A percentile compares a stretch with the other conserved stretches of the same genome.
Conservation (phyloP, 192 early-diverging fungal species). For the Kappamyces sp. region DNA sequence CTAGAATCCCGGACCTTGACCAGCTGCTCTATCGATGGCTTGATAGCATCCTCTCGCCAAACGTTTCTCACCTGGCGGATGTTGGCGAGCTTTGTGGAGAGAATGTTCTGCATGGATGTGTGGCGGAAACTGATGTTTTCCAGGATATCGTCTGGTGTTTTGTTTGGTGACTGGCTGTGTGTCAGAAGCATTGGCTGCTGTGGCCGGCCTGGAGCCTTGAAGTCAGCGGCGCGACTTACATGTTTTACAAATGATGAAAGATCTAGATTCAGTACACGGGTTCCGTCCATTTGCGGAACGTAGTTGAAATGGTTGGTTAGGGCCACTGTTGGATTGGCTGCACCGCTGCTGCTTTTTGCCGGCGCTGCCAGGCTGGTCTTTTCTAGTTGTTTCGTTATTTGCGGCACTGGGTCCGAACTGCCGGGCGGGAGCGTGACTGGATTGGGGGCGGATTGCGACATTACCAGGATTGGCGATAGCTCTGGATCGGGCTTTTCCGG, state of each 20-base stretch:
- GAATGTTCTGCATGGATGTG: conserved; percentile 35
- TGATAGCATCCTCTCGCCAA: conserved; percentile 42
- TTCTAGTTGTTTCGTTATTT: too few species aligned
- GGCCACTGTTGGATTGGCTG: background rate
- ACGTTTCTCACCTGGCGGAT: conserved; percentile 27
- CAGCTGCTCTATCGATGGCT: conserved; percentile 30
- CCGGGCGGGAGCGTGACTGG: background rate
- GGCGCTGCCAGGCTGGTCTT: too few species aligned
- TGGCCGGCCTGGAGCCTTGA: conserved; percentile 13
- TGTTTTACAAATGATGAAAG: conserved; percentile 1
- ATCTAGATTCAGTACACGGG: conserved; percentile 13
- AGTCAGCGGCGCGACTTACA: background rate
- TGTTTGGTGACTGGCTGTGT: background rate
- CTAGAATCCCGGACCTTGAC: conserved; percentile 24
- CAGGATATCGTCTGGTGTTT: conserved; percentile 26
- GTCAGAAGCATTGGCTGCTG: conserved; percentile 2
- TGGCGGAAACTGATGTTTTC: conserved; percentile 37
- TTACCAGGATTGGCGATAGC: too few species aligned
- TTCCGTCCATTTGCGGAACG: conserved; percentile 12
- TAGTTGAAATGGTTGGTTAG: conserved; percentile 6
- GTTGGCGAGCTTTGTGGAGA: conserved; percentile 23
- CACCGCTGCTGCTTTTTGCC: background rate
- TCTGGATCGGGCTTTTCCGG: too few species aligned
- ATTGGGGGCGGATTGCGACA: background rate
- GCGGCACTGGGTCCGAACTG: background rate